Evolutionary conservation across 108 stramenopile species (phyloP).

Genomic region (Skeletonema menzelii): DNA sequence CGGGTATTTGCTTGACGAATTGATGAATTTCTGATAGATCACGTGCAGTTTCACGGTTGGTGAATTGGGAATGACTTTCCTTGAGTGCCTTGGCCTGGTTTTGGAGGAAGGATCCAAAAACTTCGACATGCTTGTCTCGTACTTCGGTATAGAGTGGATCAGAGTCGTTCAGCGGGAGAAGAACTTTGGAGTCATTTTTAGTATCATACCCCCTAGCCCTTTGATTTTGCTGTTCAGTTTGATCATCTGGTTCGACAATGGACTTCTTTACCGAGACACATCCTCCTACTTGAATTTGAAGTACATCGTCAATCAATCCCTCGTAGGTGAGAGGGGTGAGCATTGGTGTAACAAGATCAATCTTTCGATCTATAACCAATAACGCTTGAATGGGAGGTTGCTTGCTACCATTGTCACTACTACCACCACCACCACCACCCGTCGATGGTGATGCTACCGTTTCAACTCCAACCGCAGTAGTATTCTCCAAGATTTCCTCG

Average conservation of each 20-base stretch:
- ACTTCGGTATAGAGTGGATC: conserved; percentile 93
- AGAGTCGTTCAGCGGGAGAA: conserved; percentile 74
- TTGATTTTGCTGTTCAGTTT: conserved; percentile 14
- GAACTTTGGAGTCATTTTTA: conserved; percentile 20
- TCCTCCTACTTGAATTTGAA: conserved; percentile 83
- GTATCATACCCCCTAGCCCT: not conserved
- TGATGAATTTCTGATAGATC: conserved; percentile 95
- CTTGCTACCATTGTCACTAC: not conserved
- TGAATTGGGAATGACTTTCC: conserved; percentile 90
- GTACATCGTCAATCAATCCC: conserved; percentile 91
- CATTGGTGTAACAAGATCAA: conserved; percentile 93
- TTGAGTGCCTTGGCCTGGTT: conserved; percentile 91
- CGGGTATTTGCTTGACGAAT: conserved; percentile 97
- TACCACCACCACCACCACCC: not conserved
- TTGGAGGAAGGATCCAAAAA: conserved; percentile 92
- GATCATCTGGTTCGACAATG: conserved; percentile 65
- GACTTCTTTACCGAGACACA: conserved; percentile 40
- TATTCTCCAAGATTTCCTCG: not conserved
- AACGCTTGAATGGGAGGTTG: conserved; percentile 64
- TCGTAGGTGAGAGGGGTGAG: conserved; percentile 96
- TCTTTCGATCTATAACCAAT: conserved; percentile 87
- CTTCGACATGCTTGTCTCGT: conserved; percentile 93
- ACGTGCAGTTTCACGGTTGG: conserved; percentile 84
- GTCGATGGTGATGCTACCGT: not conserved
- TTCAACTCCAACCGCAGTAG: conserved; percentile 7